Base-by-base conservation (phyloP, 2,329 filamentous ascomycete species). In the Cytospora chrysosperma region DNA sequence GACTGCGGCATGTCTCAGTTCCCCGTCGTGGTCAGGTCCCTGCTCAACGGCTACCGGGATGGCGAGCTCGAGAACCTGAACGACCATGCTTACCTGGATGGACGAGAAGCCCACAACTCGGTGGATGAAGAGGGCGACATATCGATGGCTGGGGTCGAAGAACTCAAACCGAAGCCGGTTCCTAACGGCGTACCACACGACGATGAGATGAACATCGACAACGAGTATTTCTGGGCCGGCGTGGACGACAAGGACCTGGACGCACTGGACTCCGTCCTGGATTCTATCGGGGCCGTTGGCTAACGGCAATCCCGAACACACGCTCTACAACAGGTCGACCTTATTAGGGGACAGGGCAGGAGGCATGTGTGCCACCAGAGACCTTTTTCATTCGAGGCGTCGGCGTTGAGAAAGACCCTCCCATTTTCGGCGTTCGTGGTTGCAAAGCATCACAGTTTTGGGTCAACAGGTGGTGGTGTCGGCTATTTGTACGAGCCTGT, bases 1-100 rank as follows among this genome's bases (percentile, higher is more conserved):
- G 91, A 95, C 60, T 86, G 85, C 28, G 88, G 91, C 64, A 82
- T 96, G 67, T 87, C 88, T 12, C 87, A 91, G 65, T 93, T 95
- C 77, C 92, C 91, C 0, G 81, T 92, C 27, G 80, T 96, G 43
- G 84, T 87, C 30, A 88, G 90, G 50, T 83, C 87, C 60, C 86
- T 97, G 53, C 79, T 88, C 70, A 85, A 87, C 66, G 84, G 84
- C 7, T 93, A 91, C 71, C 82, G 90, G 34, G 92, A 95, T 71
- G 89, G 89, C 61, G 90, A 93, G 73, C 79, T 92, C 17, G 90
- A 92, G 68, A 81, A 85, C 62, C 88, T 84, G 79, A 75, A 84
- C 52, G 84, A 88, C 69, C 86, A 87, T 69, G 82, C 83, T 0
- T 86, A 79, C 73, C 68, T 84, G 27, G 77, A 80, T 21, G 78